Conservation (phyloP, 2,329 filamentous ascomycete genomes). For the Periconia digitata region DNA sequence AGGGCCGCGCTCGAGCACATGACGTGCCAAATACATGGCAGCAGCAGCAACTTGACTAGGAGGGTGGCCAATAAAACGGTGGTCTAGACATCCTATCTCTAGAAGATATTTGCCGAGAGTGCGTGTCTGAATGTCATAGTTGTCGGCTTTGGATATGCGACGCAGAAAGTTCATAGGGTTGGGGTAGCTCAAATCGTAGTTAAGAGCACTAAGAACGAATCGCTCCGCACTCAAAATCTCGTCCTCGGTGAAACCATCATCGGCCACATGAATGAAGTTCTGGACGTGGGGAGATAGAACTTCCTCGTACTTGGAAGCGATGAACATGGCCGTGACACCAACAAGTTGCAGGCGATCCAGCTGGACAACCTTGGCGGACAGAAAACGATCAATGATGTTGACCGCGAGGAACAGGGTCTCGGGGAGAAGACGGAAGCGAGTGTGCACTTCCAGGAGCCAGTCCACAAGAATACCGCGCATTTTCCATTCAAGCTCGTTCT, state of each 20-base stretch:
- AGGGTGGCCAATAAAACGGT: conserved; percentile 86
- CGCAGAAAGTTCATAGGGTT: conserved; percentile 99
- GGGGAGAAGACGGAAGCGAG: conserved; percentile 89
- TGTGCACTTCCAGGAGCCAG: conserved; percentile 98
- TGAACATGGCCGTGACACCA: conserved; percentile 98
- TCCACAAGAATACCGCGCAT: conserved; percentile 96
- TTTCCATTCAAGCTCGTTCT: conserved; percentile 96
- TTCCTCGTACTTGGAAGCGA: conserved; percentile 98
- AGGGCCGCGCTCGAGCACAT: conserved; percentile 85
- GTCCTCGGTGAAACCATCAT: conserved; percentile 91
- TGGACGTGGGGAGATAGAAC: conserved; percentile 94
- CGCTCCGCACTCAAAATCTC: conserved; percentile 98
- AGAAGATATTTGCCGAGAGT: conserved; percentile 97
- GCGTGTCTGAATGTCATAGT: conserved; percentile 97
- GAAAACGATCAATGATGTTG: conserved; percentile 98
- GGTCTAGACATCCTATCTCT: conserved; percentile 93
- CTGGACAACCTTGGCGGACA: conserved; percentile 93
- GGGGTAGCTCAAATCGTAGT: conserved; percentile 97
- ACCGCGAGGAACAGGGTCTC: conserved; percentile 96
- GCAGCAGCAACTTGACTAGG: conserved; percentile 90
- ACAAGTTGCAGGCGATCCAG: conserved; percentile 95
- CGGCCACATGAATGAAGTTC: conserved; percentile 96
- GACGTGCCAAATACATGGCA: conserved; percentile 90
- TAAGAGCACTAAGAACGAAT: conserved; percentile 84
- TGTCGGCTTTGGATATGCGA: conserved; percentile 97